phyloP scores from a whole-genome alignment of 2,329 filamentous ascomycete genomes.

The Cladophialophora bantiana region DNA sequence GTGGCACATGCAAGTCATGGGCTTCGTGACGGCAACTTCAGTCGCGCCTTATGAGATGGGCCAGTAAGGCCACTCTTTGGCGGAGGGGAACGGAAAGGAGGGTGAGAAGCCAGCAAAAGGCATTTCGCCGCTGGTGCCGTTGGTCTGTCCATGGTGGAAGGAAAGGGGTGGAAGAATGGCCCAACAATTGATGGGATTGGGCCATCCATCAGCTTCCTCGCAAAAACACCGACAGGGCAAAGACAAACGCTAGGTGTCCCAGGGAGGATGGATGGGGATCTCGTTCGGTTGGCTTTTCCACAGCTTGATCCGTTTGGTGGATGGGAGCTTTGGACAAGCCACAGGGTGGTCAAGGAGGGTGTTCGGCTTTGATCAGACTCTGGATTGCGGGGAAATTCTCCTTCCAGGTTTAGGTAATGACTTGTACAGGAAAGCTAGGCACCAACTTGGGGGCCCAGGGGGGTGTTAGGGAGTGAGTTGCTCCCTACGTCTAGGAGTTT shows the following conservation, averaged over 20 bases:
- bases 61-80: neutral
- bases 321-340: neutral
- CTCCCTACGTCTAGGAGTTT: neutral
- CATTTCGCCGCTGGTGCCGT: constrained; percentile 7
- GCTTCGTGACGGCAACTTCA: neutral
- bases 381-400: neutral
- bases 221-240: constrained; percentile 1
- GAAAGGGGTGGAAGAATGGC: neutral
- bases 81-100: neutral
- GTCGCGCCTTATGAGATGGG: neutral
- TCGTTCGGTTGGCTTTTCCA: neutral
- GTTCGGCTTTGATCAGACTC: neutral
- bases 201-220: neutral
- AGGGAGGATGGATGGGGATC: neutral
- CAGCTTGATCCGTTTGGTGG: neutral
- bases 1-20: neutral
- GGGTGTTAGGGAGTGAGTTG: neutral
- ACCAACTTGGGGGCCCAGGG: too few species aligned
- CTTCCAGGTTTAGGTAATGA: neutral
- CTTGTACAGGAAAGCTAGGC: neutral
- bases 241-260: neutral
- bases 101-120: constrained; percentile 1
- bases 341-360: neutral
- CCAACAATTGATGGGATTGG: neutral
- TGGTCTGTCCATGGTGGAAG: neutral